Base-by-base conservation (phyloP, 768 basidiomycete genomes). In the Mycena epipterygia region DNA sequence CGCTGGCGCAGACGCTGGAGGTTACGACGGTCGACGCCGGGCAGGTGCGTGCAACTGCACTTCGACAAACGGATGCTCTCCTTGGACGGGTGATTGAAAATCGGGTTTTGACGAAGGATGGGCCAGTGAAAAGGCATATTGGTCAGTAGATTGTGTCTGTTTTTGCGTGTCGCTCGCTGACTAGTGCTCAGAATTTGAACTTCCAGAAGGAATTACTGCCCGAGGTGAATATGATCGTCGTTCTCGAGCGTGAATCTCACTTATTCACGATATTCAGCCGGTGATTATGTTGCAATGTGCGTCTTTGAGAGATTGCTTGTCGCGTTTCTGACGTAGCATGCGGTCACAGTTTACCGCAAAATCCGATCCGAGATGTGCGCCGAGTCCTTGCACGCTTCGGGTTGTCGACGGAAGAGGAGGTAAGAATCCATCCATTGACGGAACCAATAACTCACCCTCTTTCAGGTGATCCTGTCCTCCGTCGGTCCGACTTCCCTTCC, bases 321-420 rank as follows among this genome's bases (percentile, higher is more conserved):
- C 5, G 19, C 19, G 7, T 5, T 3, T 44, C 7, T 5, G n/a
- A 21, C 3, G 1, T n/a, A n/a, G 11, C n/a, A 19, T 37, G 35
- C 35, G n/a, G 35, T 14, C 6, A 37, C 14, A 44, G 42, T 5
- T n/a, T 44, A n/a, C 42, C 42, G 21, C 42, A 44, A 6, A 13
- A 27, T 29, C 53, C 19, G 4, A 1, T 76, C 86, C 44, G 85
- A 85, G 60, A 72, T 73, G 42, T 44, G 6, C 42, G 11, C 42
- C 42, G 42, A n/a, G 42, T 44, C 4, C 42, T 44, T 2, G 42
- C 42, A 3, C 42, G 42, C 11, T 44, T 44, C 21, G 42, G 42
- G 6, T n/a, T 21, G 21, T 44, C 21, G 6, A 44, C 21, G 21
- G 39, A 41, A 17, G 39, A 41, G 19, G 39, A 41, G 39, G 42